Evolutionary conservation across 2,329 filamentous ascomycete species (phyloP), one percentile per base, ranked within the genome.

Genomic region (Aureobasidium pullulans): DNA sequence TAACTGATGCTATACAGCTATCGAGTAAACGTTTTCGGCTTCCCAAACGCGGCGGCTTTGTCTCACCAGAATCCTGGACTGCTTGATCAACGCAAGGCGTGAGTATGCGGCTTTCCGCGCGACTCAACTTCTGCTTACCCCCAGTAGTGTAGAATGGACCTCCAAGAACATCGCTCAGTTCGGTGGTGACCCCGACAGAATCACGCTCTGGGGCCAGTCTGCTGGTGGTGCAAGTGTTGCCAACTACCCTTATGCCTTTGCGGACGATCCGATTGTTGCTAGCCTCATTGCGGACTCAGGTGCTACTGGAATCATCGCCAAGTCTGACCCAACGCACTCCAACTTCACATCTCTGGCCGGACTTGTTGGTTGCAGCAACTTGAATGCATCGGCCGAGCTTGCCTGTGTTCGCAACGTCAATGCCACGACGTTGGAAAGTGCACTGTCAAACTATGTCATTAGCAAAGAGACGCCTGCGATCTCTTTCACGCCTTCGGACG

Each of bases 21-120:
- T 36, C 62, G 63, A 3, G 57, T 63, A 19, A 64, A 63, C 11
- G 57, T 65, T 15, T 65, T 62, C 32, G 63, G 63, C 3, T 65
- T 61, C 13, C 62, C 63, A 2, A 62, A 61, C 44, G 62, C 63
- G 31, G 43, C 48, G 29, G 62, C 56, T 11, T 16, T 61, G 4
- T 28, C 57, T 10, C 44, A 62, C 19, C 47, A 43, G 15, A 65
- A 65, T 49, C 61, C 60, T n/a, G 64, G 62, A 23, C 58, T 65
- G 19, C 61, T 63, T 28, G 62, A 65, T 43, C 63, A 63, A 37
- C 54, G 62, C 15, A 50, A 64, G 39, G 64, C 59, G 50, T 43
- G 19, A 50, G 29, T 60, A 40, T 28, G 23, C 8, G 13, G 34
- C 13, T 13, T 36, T 29, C 11, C 9, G n/a, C 6, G 10, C 6